Base-by-base conservation (phyloP, 257 asterid species). In the Henckelia pumila region DNA sequence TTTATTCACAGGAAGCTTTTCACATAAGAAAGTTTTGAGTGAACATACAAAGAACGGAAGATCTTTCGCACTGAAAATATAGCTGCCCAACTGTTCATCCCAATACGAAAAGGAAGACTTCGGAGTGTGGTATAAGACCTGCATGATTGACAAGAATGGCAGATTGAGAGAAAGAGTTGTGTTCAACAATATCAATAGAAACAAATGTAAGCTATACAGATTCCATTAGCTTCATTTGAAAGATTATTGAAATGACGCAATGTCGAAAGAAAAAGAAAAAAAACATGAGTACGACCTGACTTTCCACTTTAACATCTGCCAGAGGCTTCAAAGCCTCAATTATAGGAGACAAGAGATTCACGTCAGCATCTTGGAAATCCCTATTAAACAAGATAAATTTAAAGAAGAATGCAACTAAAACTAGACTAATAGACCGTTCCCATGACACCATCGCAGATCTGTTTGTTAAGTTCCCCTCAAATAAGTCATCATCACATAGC, bases 41-140 rank as follows among this genome's bases (percentile, higher is more conserved):
- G 75, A 77, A 70, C 96, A 16, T 90, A 93, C 99, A 74, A 91
- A 91, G 88, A 94, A 91, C 68, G 97, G 96, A 77, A 94, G 96
- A 88, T 94, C 99, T 57, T 79, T 84, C 56, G 81, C 76, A 66
- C 89, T 85, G 83, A 88, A 94, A 64, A 85, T 70, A 71, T 90
- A 79, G 88, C 95, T 77, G 56, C 76, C 80, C 76, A 64, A 76
- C 70, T 73, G 76, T 71, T 81, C 91, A 83, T 94, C 88, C 96
- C 95, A 87, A 74, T 82, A 77, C 55, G 97, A 85, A 78, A 77
- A 83, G 35, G 95, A 86, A 78, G 96, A 84, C 83, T 90, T 94
- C 20, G 96, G 99, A 79, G 99, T 85, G 82, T 94, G 96, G 72
- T 94, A 91, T 67, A 94, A 79, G 70, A 94, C 92, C 99, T 91